Percentiles rank a stretch among this genome's conserved stretches.
Conservation (phyloP, 192 early-diverging fungal genomes). For the Gamsiella multidivaricata region DNA sequence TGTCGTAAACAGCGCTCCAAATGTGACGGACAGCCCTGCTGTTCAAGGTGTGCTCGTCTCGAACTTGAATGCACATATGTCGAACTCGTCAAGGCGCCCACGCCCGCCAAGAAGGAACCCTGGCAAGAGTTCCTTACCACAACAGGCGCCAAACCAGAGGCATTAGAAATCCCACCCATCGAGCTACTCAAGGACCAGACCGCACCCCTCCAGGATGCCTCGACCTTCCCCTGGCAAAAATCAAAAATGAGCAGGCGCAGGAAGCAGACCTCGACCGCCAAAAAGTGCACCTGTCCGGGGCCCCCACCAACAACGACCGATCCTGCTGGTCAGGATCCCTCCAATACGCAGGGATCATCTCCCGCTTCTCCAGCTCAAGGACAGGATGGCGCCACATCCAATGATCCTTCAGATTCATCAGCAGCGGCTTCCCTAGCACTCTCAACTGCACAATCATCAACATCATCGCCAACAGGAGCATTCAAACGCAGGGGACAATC, state of each 20-base stretch:
- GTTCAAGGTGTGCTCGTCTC: slow-evolving; percentile 43
- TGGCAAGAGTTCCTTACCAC: slow-evolving; percentile 52
- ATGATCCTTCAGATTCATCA: not conserved
- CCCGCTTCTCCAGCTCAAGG: not conserved
- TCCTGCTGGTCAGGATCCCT: slow-evolving; percentile 45
- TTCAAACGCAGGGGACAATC: slow-evolving; percentile 32
- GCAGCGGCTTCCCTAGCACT: not conserved
- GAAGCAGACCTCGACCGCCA: slow-evolving; percentile 25
- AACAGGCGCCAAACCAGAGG: slow-evolving; percentile 49
- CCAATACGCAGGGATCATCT: slow-evolving; percentile 1
- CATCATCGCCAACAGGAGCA: not conserved
- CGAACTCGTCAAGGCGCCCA: slow-evolving; percentile 43
- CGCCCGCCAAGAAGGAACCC: slow-evolving; percentile 33
- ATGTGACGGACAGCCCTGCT: slow-evolving; percentile 49
- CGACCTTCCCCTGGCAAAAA: slow-evolving; percentile 49
- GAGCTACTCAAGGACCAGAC: slow-evolving; percentile 42
- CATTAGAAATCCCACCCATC: slow-evolving; percentile 24
- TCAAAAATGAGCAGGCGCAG: slow-evolving; percentile 41
- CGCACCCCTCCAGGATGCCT: slow-evolving; percentile 31
- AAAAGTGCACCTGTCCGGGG: slow-evolving; percentile 39
- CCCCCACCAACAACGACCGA: slow-evolving; percentile 16
- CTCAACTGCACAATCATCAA: not conserved
- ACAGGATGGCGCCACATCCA: not conserved
- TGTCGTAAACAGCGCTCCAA: slow-evolving; percentile 53
- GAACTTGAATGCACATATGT: slow-evolving; percentile 55